Conservation (phyloP, 768 basidiomycete species). For the Kwoniella dendrophila region DNA sequence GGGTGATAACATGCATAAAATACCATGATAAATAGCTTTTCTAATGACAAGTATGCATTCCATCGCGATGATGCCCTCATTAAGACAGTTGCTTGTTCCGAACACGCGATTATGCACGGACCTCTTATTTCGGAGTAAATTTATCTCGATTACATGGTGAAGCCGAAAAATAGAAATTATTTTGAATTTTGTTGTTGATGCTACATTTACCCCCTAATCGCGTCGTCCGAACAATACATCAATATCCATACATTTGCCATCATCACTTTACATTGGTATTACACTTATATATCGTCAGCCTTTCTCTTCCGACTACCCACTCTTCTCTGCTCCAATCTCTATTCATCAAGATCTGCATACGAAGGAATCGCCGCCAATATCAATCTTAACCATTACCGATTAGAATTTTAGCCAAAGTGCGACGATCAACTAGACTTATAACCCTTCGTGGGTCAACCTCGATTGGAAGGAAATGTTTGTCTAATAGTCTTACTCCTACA, state of each 20-base stretch:
- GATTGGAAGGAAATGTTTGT: no score
- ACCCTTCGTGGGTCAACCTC: neutral
- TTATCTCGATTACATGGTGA: neutral
- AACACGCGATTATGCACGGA: neutral
- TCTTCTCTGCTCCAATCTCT: neutral
- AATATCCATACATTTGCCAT: neutral
- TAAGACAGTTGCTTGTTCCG: no score
- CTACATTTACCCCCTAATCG: constrained; percentile 16
- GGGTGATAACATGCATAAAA: no score
- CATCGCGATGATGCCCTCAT: no score
- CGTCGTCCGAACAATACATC: no score
- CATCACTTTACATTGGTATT: neutral
- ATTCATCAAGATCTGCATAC: neutral
- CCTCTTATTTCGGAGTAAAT: neutral
- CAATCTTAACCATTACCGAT: neutral
- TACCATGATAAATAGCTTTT: no score
- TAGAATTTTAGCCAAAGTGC: constrained; percentile 1
- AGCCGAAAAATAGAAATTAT: neutral
- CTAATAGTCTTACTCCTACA: neutral
- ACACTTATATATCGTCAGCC: neutral
- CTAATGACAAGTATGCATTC: no score
- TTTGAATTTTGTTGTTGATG: constrained; percentile 2
- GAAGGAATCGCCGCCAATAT: neutral
- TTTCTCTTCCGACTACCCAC: neutral
- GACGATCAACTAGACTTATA: constrained; percentile 7